A percentile compares a stretch with the other conserved stretches of the same genome.
These are phyloP conservation scores for Xylaria flabelliformis DNA, from an alignment of 495 filamentous ascomycete genomes.

Conservation along the genomic window DNA sequence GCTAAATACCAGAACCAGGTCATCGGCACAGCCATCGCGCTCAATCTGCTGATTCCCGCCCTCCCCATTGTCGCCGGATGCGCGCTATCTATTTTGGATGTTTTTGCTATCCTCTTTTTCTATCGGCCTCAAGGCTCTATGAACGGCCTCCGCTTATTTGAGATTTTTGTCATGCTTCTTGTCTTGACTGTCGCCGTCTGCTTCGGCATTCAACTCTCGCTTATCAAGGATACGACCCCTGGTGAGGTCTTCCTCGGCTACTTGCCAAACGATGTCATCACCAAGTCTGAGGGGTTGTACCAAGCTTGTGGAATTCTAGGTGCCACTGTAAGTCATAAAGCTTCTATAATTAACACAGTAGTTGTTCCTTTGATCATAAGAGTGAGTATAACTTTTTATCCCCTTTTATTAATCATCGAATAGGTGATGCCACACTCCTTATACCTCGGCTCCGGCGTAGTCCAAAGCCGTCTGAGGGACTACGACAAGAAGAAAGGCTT, in stretches of 20 bases:
- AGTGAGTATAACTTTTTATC: not conserved
- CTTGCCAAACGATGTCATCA: conserved; percentile 75
- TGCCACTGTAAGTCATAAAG: conserved; percentile 65
- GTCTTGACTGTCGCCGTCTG: conserved; percentile 88
- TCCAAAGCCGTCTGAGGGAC: conserved; percentile 80
- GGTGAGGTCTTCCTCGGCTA: conserved; percentile 86
- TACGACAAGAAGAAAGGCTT: conserved; percentile 72
- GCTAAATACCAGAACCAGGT: conserved; percentile 59
- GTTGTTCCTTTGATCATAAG: not conserved
- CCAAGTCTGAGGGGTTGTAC: conserved; percentile 72
- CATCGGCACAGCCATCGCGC: conserved; percentile 88
- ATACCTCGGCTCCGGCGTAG: conserved; percentile 87
- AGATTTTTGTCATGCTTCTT: conserved; percentile 77
- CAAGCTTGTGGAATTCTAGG: conserved; percentile 92
- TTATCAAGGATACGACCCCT: conserved; percentile 71
- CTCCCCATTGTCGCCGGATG: conserved; percentile 87
- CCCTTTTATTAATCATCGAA: not conserved
- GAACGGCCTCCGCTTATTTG: conserved; percentile 76
- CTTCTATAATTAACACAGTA: not conserved
- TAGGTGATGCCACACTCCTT: conserved; percentile 87
- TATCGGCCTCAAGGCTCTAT: conserved; percentile 79
- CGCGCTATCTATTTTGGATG: conserved; percentile 83
- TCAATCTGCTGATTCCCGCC: conserved; percentile 78
- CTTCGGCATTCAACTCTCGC: conserved; percentile 86
- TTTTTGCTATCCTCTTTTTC: conserved; percentile 84